Percentiles rank a stretch among this genome's conserved stretches.
Evolutionary conservation across 257 asterid genomes (phyloP).

Genomic region (Solanum etuberosum): DNA sequence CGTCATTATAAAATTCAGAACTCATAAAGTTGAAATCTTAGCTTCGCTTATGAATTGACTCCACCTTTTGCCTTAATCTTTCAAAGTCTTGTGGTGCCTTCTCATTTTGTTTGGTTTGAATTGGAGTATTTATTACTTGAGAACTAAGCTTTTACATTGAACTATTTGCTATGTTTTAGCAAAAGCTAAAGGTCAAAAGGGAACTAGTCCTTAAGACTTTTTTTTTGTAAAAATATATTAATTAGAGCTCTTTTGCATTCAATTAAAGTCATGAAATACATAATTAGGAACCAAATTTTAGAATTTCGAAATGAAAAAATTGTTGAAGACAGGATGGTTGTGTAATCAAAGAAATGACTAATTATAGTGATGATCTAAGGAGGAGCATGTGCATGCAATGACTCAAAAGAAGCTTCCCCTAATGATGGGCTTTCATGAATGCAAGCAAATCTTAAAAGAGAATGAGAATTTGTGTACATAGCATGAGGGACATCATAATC

Average conservation of each 20-base stretch:
- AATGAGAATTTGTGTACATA: slow-evolving; percentile 16
- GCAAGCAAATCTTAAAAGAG: not conserved
- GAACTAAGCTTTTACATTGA: not conserved
- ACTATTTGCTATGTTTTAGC: not conserved
- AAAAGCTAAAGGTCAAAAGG: not conserved
- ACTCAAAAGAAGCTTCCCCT: not conserved
- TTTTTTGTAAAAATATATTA: not conserved
- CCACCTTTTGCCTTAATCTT: not conserved
- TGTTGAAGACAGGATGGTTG: not conserved
- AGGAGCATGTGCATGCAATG: slow-evolving; percentile 8
- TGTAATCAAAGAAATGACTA: not conserved
- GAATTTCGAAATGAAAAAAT: not conserved
- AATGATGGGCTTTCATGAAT: not conserved
- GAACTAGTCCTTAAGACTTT: not conserved
- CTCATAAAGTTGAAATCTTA: not conserved
- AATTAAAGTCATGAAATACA: not conserved
- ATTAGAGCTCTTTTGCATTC: not conserved
- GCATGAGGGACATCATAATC: slow-evolving; percentile 59
- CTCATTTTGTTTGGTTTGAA: not conserved
- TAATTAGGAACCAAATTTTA: not conserved
- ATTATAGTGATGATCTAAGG: not conserved
- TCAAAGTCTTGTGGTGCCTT: not conserved
- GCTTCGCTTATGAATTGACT: not conserved
- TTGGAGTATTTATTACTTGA: not conserved
- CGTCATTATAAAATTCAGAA: too few relatives aligned